phyloP scores from a whole-genome alignment of 257 asterid species.

The Craterostigma plantagineum region DNA sequence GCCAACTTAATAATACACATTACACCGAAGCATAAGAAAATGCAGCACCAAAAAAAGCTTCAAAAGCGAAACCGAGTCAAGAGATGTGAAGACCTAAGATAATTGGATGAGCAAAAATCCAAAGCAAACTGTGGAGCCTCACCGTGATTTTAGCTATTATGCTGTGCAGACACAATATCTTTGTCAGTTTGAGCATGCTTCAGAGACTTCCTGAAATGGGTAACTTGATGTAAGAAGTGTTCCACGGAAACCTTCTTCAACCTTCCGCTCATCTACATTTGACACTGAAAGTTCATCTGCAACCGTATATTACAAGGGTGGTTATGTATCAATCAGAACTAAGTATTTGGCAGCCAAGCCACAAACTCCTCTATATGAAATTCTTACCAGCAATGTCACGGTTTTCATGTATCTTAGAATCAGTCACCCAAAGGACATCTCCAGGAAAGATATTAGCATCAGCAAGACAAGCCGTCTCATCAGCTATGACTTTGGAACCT shows the following conservation, averaged over 20 bases:
- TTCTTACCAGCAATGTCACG: conserved; percentile 94
- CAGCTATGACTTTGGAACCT: conserved; percentile 53
- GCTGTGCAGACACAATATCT: not conserved
- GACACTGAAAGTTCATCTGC: conserved; percentile 79
- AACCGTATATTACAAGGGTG: not conserved
- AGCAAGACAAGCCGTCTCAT: conserved; percentile 67
- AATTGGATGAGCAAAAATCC: too few species aligned
- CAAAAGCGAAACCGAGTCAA: too few species aligned
- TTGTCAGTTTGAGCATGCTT: conserved; percentile 41
- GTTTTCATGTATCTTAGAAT: conserved; percentile 82
- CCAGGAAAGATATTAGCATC: conserved; percentile 85
- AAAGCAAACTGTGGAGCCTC: too few species aligned
- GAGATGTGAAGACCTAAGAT: too few species aligned
- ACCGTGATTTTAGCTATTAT: too few species aligned
- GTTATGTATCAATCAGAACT: not conserved
- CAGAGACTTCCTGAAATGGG: conserved; percentile 43
- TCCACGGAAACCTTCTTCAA: conserved; percentile 91
- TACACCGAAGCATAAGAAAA: too few species aligned
- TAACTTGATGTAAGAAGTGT: conserved; percentile 74
- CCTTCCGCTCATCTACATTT: conserved; percentile 29
- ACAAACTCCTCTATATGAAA: conserved; percentile 1
- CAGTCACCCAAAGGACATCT: conserved; percentile 84
- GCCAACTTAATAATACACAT: too few species aligned
- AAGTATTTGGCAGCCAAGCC: not conserved
- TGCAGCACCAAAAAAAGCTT: too few species aligned